Conservation (phyloP, 176 grass and related monocot genomes). For the Chloris gayana region DNA sequence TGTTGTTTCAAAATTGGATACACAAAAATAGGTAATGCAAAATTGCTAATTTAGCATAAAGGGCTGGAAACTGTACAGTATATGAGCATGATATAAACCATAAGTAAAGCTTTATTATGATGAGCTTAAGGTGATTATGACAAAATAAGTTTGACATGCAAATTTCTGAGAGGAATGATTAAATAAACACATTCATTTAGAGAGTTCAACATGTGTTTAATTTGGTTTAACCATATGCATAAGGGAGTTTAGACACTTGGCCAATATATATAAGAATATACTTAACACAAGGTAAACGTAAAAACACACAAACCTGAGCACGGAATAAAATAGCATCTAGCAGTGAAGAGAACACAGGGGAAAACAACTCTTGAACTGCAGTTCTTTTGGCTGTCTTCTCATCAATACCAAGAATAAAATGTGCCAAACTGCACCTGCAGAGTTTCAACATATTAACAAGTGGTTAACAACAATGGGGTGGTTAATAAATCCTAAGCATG, state of each 20-base stretch:
- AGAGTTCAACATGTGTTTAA: not conserved
- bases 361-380: slow-evolving; percentile 58
- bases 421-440: slow-evolving; percentile 86
- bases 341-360: slow-evolving; percentile 82
- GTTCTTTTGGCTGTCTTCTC: slow-evolving; percentile 61
- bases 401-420: slow-evolving; percentile 76
- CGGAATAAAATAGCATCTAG: slow-evolving; percentile 81
- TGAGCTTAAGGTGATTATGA: slow-evolving; percentile 12
- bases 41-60: not conserved
- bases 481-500: slow-evolving; percentile 27
- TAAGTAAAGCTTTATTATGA: slow-evolving; percentile 9
- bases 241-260: not conserved
- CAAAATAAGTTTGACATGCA: slow-evolving; percentile 24
- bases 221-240: slow-evolving; percentile 4
- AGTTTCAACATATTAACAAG: slow-evolving; percentile 35
- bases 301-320: slow-evolving; percentile 64
- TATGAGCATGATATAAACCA: slow-evolving; percentile 3
- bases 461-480: slow-evolving; percentile 31
- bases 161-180: not conserved
- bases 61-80: slow-evolving; percentile 6
- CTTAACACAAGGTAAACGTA: not conserved
- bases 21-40: not conserved
- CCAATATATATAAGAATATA: not conserved
- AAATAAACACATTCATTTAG: too few species aligned
- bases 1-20: slow-evolving; percentile 21